Percentiles rank a stretch among this genome's conserved stretches.
These are phyloP conservation scores for Camellia granthamiana DNA, from an alignment of 148 eudicot species.

Conservation along the genomic window DNA sequence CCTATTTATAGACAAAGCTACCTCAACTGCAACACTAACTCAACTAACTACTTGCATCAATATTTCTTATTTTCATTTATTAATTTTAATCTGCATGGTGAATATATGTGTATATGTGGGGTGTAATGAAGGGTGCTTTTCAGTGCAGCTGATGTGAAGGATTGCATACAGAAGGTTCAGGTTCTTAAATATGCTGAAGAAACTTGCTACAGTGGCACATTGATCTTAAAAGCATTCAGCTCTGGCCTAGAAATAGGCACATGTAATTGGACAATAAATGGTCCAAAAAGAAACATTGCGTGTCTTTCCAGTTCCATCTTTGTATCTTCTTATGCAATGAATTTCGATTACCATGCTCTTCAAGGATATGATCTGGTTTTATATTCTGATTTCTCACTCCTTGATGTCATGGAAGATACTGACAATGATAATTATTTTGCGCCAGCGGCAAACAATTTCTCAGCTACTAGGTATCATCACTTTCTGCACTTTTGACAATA, in stretches of 20 bases:
- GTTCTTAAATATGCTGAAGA: slow-evolving; percentile 81
- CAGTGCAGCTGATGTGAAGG: slow-evolving; percentile 83
- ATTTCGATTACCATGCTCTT: slow-evolving; percentile 65
- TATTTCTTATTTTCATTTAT: neutral
- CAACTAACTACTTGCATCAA: too few species aligned
- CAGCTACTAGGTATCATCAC: slow-evolving; percentile 29
- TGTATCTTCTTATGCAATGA: slow-evolving; percentile 53
- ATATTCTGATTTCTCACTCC: slow-evolving; percentile 59
- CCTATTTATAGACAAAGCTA: too few species aligned
- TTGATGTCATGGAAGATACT: slow-evolving; percentile 24
- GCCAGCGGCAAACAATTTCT: slow-evolving; percentile 14
- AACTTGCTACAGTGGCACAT: slow-evolving; percentile 69
- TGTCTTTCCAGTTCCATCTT: slow-evolving; percentile 57
- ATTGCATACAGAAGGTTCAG: slow-evolving; percentile 63
- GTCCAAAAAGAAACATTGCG: slow-evolving; percentile 53
- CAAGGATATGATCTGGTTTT: slow-evolving; percentile 56
- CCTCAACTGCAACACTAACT: too few species aligned
- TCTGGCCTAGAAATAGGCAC: slow-evolving; percentile 92
- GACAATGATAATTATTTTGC: slow-evolving; percentile 35
- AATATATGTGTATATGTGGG: neutral
- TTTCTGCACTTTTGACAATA: neutral
- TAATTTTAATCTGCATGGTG: neutral
- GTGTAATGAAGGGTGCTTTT: slow-evolving; percentile 30
- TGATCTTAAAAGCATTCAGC: slow-evolving; percentile 67
- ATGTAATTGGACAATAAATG: slow-evolving; percentile 68